phyloP scores from a whole-genome alignment of 2,329 filamentous ascomycete species.

The Cladosporium sphaerospermum region DNA sequence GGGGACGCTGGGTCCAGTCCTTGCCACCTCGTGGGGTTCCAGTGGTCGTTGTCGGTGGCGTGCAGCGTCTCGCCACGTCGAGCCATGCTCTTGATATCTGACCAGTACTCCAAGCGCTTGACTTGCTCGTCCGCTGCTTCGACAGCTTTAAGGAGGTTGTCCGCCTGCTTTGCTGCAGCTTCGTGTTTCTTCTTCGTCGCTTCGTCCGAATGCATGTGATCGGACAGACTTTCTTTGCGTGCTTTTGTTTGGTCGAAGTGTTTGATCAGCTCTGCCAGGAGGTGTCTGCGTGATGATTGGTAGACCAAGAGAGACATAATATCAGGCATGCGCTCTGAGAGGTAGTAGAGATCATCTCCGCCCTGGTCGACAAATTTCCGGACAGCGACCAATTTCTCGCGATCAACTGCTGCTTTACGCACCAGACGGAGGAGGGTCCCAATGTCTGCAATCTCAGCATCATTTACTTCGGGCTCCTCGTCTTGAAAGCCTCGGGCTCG shows the following conservation, averaged over 20 bases:
- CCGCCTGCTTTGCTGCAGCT: conserved; percentile 42
- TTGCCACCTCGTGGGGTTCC: conserved; percentile 11
- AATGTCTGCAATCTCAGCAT: conserved; percentile 57
- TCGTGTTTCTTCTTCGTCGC: conserved; percentile 40
- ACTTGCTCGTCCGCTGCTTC: conserved; percentile 75
- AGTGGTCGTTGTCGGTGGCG: conserved; percentile 3
- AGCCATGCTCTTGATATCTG: conserved; percentile 51
- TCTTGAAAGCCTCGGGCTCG: conserved; percentile 20
- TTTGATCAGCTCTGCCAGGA: conserved; percentile 63
- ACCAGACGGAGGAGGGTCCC: conserved; percentile 63
- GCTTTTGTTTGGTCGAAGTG: conserved; percentile 51
- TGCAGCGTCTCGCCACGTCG: not conserved
- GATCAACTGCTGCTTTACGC: conserved; percentile 68
- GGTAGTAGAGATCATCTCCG: conserved; percentile 66
- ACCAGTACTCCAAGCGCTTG: conserved; percentile 78
- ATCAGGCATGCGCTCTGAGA: conserved; percentile 70
- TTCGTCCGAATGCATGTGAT: conserved; percentile 30
- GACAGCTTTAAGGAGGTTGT: conserved; percentile 67
- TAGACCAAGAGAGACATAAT: conserved; percentile 86
- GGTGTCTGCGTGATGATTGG: conserved; percentile 73
- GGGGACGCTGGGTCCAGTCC: conserved; percentile 8
- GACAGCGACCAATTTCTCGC: conserved; percentile 82
- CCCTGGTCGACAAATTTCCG: conserved; percentile 75
- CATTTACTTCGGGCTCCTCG: conserved; percentile 40
- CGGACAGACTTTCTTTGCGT: conserved; percentile 43